Evolutionary conservation across 768 basidiomycete species (phyloP), one percentile per base, ranked within the genome.

Genomic region (Kwoniella dendrophila): DNA sequence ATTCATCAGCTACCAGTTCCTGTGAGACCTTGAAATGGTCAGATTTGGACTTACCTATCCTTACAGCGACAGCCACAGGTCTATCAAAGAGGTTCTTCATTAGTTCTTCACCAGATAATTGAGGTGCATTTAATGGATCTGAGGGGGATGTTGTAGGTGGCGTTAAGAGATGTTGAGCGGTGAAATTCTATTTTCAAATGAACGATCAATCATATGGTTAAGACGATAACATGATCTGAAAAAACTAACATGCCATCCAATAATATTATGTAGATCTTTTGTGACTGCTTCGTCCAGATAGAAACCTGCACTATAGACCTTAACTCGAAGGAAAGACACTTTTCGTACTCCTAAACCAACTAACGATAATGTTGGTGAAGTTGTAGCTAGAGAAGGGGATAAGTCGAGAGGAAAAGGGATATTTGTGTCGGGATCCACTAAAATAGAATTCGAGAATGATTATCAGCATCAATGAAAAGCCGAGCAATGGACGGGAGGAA

Each of bases 281-380:
- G 70, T 24, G 11, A 68, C 63, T 1, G 81, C 71, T 44, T 92
- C 80, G 75, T 95, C 91, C 5, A 90, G 88, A 77, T 95, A 96
- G 80, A 96, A 92, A 1, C 85, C 93, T 33, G 91, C 86, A 11
- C 88, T 89, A 79, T 96, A 96, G 16, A 95, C 92, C 73, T 90
- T 86, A 66, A 96, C 85, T 6, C 87, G 84, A 38, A 95, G 82
- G 79, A 96, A 92, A 14, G 91, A 92, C 30, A 96, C 92, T 0
- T 87, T 90, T 51, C 93, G 83, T 38, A 92, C 90, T 24, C 93
- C 93, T 0, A 91, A 81, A 5, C 93, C 93, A 20, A 96, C 80
- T 4, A 95, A 83, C 11, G 86, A 84, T 69, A 90, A 84, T 1
- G 83, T 79, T 8, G 88, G 85, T 1, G 68, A 59, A 24, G 54